These are phyloP conservation scores for Ottelia alismoides DNA, from an alignment of 106 monocot species.

Conservation along the genomic window DNA sequence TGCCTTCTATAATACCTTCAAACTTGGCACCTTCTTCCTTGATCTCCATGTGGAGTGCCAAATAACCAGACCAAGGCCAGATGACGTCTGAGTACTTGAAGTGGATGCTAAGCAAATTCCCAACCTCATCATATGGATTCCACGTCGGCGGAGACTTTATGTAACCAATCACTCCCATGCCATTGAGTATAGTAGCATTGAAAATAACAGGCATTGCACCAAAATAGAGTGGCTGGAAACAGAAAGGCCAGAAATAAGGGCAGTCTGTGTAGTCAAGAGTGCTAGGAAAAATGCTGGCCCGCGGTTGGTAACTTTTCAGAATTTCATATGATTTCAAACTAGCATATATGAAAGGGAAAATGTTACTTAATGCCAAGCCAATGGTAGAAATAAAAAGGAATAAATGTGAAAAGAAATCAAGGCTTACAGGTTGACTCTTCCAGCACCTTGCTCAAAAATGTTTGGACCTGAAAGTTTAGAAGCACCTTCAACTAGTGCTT, in stretches of 20 bases:
- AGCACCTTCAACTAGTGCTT: conserved; percentile 97
- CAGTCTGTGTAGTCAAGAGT: conserved; percentile 86
- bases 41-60: conserved; percentile 85
- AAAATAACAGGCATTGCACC: conserved; percentile 95
- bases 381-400: too few relatives aligned
- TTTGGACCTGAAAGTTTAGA: conserved; percentile 82
- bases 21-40: conserved; percentile 91
- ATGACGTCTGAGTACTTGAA: conserved; percentile 91
- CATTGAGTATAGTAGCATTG: conserved; percentile 93
- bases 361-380: too few relatives aligned
- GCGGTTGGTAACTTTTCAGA: conserved; percentile 66
- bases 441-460: conserved; percentile 96
- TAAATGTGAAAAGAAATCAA: conserved; percentile 4
- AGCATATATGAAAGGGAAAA: conserved; percentile 1
- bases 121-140: conserved; percentile 81
- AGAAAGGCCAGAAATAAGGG: conserved; percentile 97
- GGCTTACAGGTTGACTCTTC: conserved; percentile 88
- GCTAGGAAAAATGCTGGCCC: conserved; percentile 83
- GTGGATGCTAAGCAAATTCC: conserved; percentile 74
- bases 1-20: conserved; percentile 74
- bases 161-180: conserved; percentile 91
- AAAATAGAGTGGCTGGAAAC: conserved; percentile 90
- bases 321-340: conserved; percentile 84
- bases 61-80: conserved; percentile 97
- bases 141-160: conserved; percentile 55